phyloP scores from a whole-genome alignment of 306 rosid genomes.

The Glycyrrhiza uralensis region DNA sequence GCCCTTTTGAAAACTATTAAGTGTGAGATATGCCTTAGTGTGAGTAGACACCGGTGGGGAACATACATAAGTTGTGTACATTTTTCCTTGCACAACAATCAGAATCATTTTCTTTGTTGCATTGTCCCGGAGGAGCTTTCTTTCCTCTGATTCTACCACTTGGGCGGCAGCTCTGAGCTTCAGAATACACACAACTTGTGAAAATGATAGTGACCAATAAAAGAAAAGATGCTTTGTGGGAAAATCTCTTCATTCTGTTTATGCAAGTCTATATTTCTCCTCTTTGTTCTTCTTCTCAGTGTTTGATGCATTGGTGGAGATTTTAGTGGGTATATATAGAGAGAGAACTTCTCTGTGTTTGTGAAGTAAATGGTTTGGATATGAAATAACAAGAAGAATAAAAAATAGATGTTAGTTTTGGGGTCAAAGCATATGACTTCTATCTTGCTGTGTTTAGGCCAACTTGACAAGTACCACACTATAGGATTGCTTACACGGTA shows the following conservation, averaged over 20 bases:
- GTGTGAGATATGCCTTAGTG: conserved; percentile 37
- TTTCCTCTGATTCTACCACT: conserved; percentile 22
- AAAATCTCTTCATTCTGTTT: conserved; percentile 11
- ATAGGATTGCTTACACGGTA: background rate
- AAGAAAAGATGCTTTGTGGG: background rate
- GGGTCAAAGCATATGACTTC: background rate
- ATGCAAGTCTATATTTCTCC: background rate
- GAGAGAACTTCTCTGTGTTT: background rate
- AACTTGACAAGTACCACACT: background rate
- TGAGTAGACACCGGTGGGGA: conserved; percentile 25
- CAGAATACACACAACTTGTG: background rate
- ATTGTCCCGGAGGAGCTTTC: conserved; percentile 30
- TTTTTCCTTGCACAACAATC: conserved; percentile 36
- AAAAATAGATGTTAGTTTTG: background rate
- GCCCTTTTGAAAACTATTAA: conserved; percentile 36
- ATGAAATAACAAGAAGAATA: background rate
- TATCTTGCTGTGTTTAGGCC: background rate
- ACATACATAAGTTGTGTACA: conserved; percentile 32
- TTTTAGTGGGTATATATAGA: background rate
- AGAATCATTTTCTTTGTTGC: conserved; percentile 31
- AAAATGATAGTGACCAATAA: background rate
- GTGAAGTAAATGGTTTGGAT: background rate
- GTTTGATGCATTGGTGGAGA: background rate
- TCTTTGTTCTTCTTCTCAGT: background rate
- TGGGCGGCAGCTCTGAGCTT: conserved; percentile 29